phyloP scores from a whole-genome alignment of 352 stramenopile species.

The Phytopythium cucurbitacearum region DNA sequence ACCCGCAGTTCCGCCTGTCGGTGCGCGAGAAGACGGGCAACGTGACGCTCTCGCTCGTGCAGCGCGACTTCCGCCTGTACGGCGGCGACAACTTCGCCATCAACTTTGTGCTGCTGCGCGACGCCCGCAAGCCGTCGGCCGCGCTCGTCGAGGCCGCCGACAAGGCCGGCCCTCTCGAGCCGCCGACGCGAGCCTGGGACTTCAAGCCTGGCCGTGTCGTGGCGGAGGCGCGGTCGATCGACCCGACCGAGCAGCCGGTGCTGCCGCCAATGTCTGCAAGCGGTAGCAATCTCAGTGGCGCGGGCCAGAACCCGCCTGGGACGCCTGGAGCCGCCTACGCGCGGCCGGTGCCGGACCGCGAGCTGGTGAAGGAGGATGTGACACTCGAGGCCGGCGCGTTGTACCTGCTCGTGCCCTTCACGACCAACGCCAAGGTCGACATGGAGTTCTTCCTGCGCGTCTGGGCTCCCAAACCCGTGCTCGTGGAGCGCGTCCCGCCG shows the following conservation, averaged over 20 bases:
- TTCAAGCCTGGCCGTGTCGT: conserved; percentile 56
- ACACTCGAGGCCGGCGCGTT: conserved; percentile 57
- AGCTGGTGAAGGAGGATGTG: conserved; percentile 75
- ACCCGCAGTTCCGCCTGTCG: conserved; percentile 84
- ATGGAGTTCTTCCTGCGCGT: conserved; percentile 90
- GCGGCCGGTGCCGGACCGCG: conserved; percentile 64
- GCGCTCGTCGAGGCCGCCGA: conserved; percentile 1
- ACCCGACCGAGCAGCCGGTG: conserved; percentile 14
- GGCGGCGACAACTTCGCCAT: conserved; percentile 83
- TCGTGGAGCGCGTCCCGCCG: conserved; percentile 66
- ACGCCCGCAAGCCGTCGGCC: conserved; percentile 39
- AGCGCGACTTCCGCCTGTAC: conserved; percentile 80
- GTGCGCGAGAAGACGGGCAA: conserved; percentile 31
- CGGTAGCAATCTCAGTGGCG: conserved; percentile 2
- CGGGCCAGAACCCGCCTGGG: background rate
- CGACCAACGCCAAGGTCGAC: conserved; percentile 73
- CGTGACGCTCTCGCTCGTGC: conserved; percentile 75
- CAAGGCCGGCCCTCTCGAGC: conserved; percentile 24
- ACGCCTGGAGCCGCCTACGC: background rate
- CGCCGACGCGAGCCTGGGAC: conserved; percentile 56
- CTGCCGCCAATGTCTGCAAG: conserved; percentile 18
- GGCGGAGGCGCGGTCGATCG: conserved; percentile 63
- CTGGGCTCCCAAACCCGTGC: conserved; percentile 68
- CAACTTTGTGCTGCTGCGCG: conserved; percentile 81
- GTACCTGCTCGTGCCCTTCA: conserved; percentile 87